phyloP scores from a whole-genome alignment of 345 rosid species.

The Sisymbrium altissimum region DNA sequence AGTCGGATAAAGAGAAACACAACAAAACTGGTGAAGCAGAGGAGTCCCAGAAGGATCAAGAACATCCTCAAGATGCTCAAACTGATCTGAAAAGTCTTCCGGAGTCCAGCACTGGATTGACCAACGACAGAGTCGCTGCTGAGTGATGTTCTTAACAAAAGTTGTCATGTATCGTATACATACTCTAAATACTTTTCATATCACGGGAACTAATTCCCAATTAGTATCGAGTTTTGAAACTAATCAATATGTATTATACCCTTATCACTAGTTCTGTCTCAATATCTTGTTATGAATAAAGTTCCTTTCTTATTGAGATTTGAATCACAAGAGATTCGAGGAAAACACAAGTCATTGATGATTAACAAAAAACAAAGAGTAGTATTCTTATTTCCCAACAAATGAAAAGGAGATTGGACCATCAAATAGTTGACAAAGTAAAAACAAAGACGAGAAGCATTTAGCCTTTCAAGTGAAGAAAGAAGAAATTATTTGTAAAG shows the following conservation, averaged over 20 bases:
- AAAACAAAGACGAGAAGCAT: constrained; percentile 7
- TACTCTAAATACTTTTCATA: neutral
- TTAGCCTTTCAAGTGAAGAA: neutral
- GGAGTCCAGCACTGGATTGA: constrained; percentile 33
- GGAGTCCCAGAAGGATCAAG: constrained; percentile 28
- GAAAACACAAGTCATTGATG: neutral
- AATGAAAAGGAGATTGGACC: neutral
- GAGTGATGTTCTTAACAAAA: constrained; percentile 36
- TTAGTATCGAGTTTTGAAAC: neutral
- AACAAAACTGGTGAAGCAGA: constrained; percentile 30
- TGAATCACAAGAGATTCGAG: neutral
- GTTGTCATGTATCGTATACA: constrained; percentile 6
- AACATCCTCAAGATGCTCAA: constrained; percentile 41
- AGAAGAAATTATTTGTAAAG: neutral
- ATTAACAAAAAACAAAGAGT: constrained; percentile 7
- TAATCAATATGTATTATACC: neutral
- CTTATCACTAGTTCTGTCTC: neutral
- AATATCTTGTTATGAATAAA: neutral
- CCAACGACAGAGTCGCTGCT: constrained; percentile 37
- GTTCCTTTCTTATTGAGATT: neutral
- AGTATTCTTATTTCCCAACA: constrained; percentile 14
- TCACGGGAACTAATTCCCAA: neutral
- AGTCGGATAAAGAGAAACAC: constrained; percentile 32
- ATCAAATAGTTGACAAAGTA: neutral
- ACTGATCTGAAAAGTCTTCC: constrained; percentile 56